Conservation (phyloP, 257 asterid species). For the Solanum appendiculatum region DNA sequence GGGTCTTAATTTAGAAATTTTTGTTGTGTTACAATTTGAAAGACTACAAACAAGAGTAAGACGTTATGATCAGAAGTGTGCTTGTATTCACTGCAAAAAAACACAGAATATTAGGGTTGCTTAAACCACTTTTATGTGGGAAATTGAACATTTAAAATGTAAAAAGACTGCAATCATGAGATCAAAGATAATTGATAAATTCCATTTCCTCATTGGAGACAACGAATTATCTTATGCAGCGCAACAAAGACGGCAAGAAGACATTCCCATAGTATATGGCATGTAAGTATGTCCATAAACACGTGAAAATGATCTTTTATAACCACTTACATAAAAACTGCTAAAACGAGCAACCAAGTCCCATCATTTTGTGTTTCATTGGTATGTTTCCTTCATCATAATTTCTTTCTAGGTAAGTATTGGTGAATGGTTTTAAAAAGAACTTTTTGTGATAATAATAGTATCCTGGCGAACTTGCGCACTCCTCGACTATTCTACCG, state of each 20-base stretch:
- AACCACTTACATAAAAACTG: not conserved
- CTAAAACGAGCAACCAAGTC: not conserved
- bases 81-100: not conserved
- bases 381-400: not conserved
- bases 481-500: no score
- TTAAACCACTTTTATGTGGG: not conserved
- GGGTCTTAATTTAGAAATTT: no score
- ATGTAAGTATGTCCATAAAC: no score
- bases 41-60: not conserved
- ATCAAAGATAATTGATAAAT: not conserved
- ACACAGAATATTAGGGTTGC: not conserved
- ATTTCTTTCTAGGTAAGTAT: not conserved
- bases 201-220: not conserved
- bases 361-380: not conserved
- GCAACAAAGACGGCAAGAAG: not conserved
- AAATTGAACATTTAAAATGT: not conserved
- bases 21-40: no score
- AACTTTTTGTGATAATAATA: not conserved
- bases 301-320: no score
- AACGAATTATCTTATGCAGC: not conserved
- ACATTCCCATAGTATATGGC: no score
- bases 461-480: not conserved
- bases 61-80: not conserved
- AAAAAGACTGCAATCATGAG: not conserved
- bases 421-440: not conserved